phyloP scores from a whole-genome alignment of 2,329 filamentous ascomycete species.

The Macrophomina phaseolina region DNA sequence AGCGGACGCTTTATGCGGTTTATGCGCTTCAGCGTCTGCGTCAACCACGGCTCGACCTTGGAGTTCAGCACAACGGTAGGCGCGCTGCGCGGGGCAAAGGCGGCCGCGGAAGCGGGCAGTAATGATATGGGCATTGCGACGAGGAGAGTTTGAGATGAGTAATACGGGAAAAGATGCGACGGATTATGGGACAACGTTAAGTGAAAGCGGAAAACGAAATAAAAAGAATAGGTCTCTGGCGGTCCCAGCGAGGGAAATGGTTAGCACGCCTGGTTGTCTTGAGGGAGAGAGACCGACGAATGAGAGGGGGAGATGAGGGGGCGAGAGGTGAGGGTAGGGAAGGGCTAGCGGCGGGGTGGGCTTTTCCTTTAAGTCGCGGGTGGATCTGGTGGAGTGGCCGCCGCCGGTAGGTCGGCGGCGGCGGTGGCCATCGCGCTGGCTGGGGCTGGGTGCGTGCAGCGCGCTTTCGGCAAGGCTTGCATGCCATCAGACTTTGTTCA shows the following conservation, averaged over 20 bases:
- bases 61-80: conserved; percentile 93
- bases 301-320: conserved; percentile 51
- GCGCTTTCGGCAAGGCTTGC: conserved; percentile 29
- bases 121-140: conserved; percentile 86
- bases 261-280: conserved; percentile 44
- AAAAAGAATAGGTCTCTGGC: conserved; percentile 42
- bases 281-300: conserved; percentile 48
- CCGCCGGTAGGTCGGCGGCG: conserved; percentile 16
- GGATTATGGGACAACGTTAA: conserved; percentile 39
- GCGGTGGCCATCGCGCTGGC: conserved; percentile 24
- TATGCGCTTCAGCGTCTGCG: conserved; percentile 93
- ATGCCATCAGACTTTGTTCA: conserved; percentile 27
- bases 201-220: conserved; percentile 43
- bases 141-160: conserved; percentile 32
- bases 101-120: conserved; percentile 91
- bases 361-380: conserved; percentile 28
- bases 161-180: conserved; percentile 38
- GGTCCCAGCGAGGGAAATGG: conserved; percentile 38
- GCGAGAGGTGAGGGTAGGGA: conserved; percentile 49
- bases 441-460: conserved; percentile 27
- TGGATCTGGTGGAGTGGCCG: conserved; percentile 28
- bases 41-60: conserved; percentile 96
- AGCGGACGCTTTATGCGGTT: conserved; percentile 95
- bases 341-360: conserved; percentile 45
- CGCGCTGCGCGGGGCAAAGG: conserved; percentile 91